phyloP scores from a whole-genome alignment of 2,329 filamentous ascomycete species.

The Penicillium sp. region DNA sequence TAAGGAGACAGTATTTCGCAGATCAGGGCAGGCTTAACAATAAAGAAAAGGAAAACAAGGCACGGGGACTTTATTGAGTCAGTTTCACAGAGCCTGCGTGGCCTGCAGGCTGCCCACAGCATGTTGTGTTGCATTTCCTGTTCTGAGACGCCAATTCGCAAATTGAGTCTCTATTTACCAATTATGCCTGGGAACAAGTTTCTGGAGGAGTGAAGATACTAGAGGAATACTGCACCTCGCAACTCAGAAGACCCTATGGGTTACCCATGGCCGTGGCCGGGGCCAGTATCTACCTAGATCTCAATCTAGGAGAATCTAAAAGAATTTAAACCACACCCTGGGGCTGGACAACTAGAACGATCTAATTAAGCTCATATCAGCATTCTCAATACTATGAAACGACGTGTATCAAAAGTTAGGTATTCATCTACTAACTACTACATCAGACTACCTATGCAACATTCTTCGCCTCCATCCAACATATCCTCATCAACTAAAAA shows the following conservation, averaged over 20 bases:
- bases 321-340: too few species aligned
- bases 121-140: not conserved
- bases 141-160: not conserved
- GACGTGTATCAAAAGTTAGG: not conserved
- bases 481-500: slow-evolving; percentile 14
- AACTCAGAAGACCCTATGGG: too few species aligned
- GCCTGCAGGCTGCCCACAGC: not conserved
- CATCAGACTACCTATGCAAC: not conserved
- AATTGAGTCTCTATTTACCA: not conserved
- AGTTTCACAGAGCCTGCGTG: not conserved
- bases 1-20: not conserved
- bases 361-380: too few species aligned
- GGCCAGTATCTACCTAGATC: too few species aligned
- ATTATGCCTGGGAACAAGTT: too few species aligned
- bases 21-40: not conserved
- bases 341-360: too few species aligned
- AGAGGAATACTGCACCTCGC: too few species aligned
- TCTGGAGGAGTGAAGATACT: too few species aligned
- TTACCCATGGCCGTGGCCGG: too few species aligned
- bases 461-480: slow-evolving; percentile 14
- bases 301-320: too few species aligned
- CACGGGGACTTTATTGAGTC: not conserved
- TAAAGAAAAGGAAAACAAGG: not conserved
- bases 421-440: not conserved
- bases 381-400: not conserved